Conservation (phyloP, 1,139 yeast genomes). For the Diutina rugosa region DNA sequence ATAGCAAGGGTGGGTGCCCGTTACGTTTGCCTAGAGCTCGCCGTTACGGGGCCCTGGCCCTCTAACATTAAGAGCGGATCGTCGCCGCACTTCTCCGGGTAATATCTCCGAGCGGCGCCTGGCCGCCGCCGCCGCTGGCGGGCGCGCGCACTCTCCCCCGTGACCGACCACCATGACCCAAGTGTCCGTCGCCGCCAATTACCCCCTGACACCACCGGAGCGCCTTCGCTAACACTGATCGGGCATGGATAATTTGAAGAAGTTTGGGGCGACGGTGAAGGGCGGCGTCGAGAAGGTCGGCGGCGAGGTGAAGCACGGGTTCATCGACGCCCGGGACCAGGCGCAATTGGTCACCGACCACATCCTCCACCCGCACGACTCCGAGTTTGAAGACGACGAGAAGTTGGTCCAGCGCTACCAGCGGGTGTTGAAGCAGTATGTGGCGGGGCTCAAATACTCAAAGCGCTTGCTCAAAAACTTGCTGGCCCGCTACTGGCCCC, state of each 20-base stretch:
- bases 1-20: no score
- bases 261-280: not conserved
- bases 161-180: no score
- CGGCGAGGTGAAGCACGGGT: not conserved
- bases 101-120: no score
- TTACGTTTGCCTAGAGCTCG: no score
- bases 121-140: no score
- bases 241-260: not conserved
- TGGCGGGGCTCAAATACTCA: conserved; percentile 27
- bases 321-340: not conserved
- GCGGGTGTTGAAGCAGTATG: not conserved
- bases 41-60: no score
- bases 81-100: no score
- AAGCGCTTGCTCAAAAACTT: conserved; percentile 20
- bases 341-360: not conserved
- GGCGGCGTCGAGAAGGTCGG: not conserved
- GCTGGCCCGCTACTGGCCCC: conserved; percentile 21
- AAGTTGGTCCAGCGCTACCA: not conserved
- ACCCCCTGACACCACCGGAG: no score
- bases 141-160: no score
- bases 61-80: no score
- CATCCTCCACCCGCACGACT: not conserved
- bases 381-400: not conserved
- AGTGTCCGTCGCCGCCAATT: no score
- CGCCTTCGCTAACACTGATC: no score